These are phyloP conservation scores for Bruguiera sexangula DNA, from an alignment of 345 rosid species.

Conservation along the genomic window DNA sequence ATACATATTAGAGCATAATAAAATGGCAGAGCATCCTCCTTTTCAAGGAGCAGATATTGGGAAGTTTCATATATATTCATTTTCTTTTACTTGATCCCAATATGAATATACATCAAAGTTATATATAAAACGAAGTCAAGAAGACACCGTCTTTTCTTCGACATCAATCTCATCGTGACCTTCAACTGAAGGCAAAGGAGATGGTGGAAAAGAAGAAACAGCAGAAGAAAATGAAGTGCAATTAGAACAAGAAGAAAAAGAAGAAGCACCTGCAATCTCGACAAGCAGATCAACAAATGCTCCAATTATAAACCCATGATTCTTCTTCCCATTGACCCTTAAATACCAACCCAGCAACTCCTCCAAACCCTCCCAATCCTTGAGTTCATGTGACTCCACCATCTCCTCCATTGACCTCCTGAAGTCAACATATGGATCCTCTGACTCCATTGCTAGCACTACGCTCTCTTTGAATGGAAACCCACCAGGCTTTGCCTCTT, in stretches of 20 bases:
- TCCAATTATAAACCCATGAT: conserved; percentile 64
- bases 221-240: conserved; percentile 47
- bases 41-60: no score
- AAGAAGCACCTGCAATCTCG: conserved; percentile 32
- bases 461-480: conserved; percentile 53
- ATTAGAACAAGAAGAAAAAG: conserved; percentile 22
- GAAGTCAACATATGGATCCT: conserved; percentile 74
- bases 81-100: conserved; percentile 4
- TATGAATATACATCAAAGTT: conserved; percentile 19
- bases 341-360: conserved; percentile 78
- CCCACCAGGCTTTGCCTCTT: conserved; percentile 30
- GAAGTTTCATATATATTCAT: no score
- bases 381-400: conserved; percentile 61
- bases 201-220: conserved; percentile 50
- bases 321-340: conserved; percentile 61
- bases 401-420: conserved; percentile 89
- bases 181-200: conserved; percentile 23
- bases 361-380: conserved; percentile 74
- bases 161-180: conserved; percentile 20
- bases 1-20: no score
- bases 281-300: conserved; percentile 77
- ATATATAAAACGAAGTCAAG: conserved; percentile 4
- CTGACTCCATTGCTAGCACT: conserved; percentile 65
- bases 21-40: no score
- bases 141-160: conserved; percentile 1